Base-by-base conservation (phyloP, 2,329 filamentous ascomycete genomes). In the Lecanoromycetidae sp. region DNA sequence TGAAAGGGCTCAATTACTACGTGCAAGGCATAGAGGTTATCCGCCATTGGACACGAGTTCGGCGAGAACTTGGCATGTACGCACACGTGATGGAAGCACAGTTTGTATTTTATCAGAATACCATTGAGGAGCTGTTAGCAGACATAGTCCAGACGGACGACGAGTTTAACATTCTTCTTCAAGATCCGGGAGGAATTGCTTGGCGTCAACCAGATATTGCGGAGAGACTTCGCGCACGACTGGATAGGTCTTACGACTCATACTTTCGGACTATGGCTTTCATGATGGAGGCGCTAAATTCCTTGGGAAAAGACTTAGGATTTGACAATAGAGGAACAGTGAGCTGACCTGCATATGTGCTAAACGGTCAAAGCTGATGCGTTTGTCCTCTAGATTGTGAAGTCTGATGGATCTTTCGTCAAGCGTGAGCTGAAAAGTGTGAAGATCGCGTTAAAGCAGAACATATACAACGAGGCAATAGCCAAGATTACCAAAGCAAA, bases 21-120 rank as follows among this genome's bases (percentile, higher is more conserved):
- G 61, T 64, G 33, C 61, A 64, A 35, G 61, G 66, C 2, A 55
- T 67, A 3, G 62, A 67, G 46, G 63, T 60, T 0, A 55, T 67
- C 36, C 66, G 66, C 46, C 55, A 56, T 41, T 64, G 65, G 34
- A 26, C 47, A 38, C n/a, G 40, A 12, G 41, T 45, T 26, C 35
- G 34, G 15, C 15, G 29, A 6, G 34, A 41, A 32, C 41, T 51
- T 22, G 26, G 39, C 15, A 13, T 57, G 43, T 51, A 54, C 45
- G 12, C 34, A 25, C 23, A 39, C 49, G 25, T 29, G 53, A 17
- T 56, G 42, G 33, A 48, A 25, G 27, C 55, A 38, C 56, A 57
- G 41, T 33, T 45, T 17, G 44, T 46, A 0, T 51, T 45, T 17
- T 52, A 53, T 20, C 44, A 46, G 3, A 51, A 57, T 22, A 53